Evolutionary conservation across 2,329 filamentous ascomycete species (phyloP).

Genomic region (Rhynchosporium graminicola): DNA sequence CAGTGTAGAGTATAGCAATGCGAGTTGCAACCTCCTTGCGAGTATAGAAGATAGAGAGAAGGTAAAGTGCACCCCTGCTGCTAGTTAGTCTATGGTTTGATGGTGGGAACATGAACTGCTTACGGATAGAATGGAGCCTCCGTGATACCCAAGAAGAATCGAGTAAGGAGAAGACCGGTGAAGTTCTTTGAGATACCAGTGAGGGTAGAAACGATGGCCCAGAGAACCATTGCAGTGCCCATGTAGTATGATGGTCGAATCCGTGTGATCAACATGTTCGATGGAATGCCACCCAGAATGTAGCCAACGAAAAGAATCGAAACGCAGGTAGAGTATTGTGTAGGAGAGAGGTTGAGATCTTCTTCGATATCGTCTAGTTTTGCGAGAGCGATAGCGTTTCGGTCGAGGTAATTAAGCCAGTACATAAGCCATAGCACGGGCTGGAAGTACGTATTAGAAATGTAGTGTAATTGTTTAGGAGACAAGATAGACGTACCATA

Average conservation of each 20-base stretch:
- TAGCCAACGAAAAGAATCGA: constrained; percentile 39
- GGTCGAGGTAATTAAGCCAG: constrained; percentile 41
- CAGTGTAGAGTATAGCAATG: constrained; percentile 44
- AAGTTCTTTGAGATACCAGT: constrained; percentile 45
- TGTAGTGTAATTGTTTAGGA: neutral
- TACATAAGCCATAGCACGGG: constrained; percentile 36
- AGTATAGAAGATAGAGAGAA: constrained; percentile 51
- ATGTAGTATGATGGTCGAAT: constrained; percentile 49
- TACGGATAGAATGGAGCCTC: constrained; percentile 45
- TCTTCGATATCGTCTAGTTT: constrained; percentile 23
- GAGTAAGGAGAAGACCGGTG: constrained; percentile 43
- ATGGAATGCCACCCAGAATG: constrained; percentile 38
- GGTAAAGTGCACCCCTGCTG: constrained; percentile 45
- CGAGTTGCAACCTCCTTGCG: constrained; percentile 43
- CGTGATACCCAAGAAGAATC: constrained; percentile 35
- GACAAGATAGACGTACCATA: constrained; percentile 2
- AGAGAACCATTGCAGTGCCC: constrained; percentile 46
- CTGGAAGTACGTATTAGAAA: constrained; percentile 18
- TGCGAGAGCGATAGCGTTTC: constrained; percentile 33
- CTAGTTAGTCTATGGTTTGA: neutral
- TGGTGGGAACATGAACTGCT: neutral
- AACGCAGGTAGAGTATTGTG: constrained; percentile 36
- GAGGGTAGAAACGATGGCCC: constrained; percentile 55
- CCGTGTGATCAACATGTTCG: constrained; percentile 43
- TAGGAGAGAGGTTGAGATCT: constrained; percentile 40